Evolutionary conservation across 345 rosid species (phyloP).

Genomic region (Durio zibethinus): DNA sequence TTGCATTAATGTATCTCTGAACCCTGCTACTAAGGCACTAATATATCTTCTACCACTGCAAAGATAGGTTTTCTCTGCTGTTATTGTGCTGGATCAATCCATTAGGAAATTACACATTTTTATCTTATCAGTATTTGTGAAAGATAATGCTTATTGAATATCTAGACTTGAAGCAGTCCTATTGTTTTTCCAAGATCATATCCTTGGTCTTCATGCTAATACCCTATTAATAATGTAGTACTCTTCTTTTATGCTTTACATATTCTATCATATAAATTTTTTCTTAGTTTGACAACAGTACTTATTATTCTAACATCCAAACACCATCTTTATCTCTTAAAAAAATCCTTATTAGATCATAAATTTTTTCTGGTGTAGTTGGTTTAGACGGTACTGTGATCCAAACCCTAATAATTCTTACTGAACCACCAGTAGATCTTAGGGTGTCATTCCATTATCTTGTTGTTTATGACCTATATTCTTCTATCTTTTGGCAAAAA

Average conservation of each 20-base stretch:
- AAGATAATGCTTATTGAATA: neutral
- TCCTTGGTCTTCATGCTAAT: neutral
- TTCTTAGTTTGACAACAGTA: neutral
- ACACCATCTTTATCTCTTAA: neutral
- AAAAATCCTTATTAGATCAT: neutral
- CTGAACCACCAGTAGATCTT: neutral
- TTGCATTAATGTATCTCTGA: neutral
- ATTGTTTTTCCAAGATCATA: neutral
- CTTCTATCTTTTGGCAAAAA: neutral
- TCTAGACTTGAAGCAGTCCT: neutral
- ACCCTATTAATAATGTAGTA: neutral
- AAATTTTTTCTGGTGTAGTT: neutral
- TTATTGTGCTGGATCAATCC: neutral
- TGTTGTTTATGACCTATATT: neutral
- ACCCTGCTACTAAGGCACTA: neutral
- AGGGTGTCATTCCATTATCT: neutral
- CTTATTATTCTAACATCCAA: neutral
- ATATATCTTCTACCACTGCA: neutral
- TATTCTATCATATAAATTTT: neutral
- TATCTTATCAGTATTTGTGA: neutral
- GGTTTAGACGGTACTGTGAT: neutral
- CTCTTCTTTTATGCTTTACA: neutral
- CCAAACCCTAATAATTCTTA: neutral
- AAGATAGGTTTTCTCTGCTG: neutral
- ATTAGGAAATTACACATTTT: neutral